These are phyloP conservation scores for Acrodontium crateriforme DNA, from an alignment of 2,329 filamentous ascomycete species.

Conservation along the genomic window DNA sequence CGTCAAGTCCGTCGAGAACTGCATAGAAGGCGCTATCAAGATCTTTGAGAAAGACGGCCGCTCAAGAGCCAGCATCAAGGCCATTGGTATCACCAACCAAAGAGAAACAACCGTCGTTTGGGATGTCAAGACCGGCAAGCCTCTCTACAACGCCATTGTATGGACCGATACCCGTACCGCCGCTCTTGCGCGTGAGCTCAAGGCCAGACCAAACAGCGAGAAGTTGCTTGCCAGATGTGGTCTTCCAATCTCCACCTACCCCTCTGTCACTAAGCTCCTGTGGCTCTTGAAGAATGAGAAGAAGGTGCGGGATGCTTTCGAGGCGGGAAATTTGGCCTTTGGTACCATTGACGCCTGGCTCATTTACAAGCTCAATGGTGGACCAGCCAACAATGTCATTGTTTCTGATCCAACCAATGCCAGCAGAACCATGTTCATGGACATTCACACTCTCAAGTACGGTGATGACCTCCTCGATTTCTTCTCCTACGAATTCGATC, in stretches of 20 bases:
- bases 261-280: slow-evolving; percentile 69
- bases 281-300: slow-evolving; percentile 67
- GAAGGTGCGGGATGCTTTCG: slow-evolving; percentile 59
- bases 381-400: slow-evolving; percentile 48
- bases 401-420: slow-evolving; percentile 84
- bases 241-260: slow-evolving; percentile 76
- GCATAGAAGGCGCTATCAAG: slow-evolving; percentile 62
- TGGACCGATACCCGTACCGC: slow-evolving; percentile 81
- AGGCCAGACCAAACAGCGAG: slow-evolving; percentile 52
- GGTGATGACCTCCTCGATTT: slow-evolving; percentile 64
- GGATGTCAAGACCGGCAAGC: slow-evolving; percentile 67
- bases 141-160: slow-evolving; percentile 72
- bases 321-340: slow-evolving; percentile 62
- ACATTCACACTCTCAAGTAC: slow-evolving; percentile 66
- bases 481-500: slow-evolving; percentile 54
- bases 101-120: slow-evolving; percentile 78
- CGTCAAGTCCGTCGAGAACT: slow-evolving; percentile 59
- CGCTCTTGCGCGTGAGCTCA: slow-evolving; percentile 63
- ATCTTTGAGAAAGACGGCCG: slow-evolving; percentile 59
- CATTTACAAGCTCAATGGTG: slow-evolving; percentile 70
- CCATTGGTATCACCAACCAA: slow-evolving; percentile 80
- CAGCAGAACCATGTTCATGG: slow-evolving; percentile 89
- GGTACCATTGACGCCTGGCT: slow-evolving; percentile 85
- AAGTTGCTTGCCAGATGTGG: slow-evolving; percentile 59
- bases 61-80: slow-evolving; percentile 52